Percentiles rank a stretch among this genome's conserved stretches.
These are phyloP conservation scores for Candida sp. DNA, from an alignment of 1,139 yeast genomes.

Conservation along the genomic window DNA sequence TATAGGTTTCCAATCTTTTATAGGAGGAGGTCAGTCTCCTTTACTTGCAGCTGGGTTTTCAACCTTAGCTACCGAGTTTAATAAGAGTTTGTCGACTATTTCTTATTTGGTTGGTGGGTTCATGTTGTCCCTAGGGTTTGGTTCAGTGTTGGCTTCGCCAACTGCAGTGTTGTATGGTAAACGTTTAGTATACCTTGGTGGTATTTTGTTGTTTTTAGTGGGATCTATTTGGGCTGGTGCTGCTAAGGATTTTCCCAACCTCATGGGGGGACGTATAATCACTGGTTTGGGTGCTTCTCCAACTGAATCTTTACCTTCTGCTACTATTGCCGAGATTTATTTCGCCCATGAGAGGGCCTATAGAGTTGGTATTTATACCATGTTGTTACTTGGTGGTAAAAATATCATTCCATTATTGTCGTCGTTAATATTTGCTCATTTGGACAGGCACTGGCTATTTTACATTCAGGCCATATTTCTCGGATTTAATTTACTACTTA, in stretches of 20 bases:
- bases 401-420: conserved; percentile 57
- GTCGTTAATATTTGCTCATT: conserved; percentile 47
- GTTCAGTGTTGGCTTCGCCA: conserved; percentile 58
- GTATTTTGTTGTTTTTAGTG: conserved; percentile 46
- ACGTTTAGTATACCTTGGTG: conserved; percentile 49
- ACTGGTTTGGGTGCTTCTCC: conserved; percentile 62
- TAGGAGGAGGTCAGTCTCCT: conserved; percentile 66
- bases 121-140: conserved; percentile 58
- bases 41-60: conserved; percentile 57
- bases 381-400: conserved; percentile 60
- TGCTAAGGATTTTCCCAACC: conserved; percentile 43
- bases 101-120: conserved; percentile 59
- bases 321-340: conserved; percentile 62
- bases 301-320: conserved; percentile 58
- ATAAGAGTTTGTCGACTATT: conserved; percentile 37
- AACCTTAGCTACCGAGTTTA: conserved; percentile 38
- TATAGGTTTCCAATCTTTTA: conserved; percentile 56
- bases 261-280: conserved; percentile 56
- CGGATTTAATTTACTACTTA: conserved; percentile 42
- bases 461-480: conserved; percentile 57
- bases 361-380: conserved; percentile 58
- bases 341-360: conserved; percentile 67
- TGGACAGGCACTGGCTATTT: conserved; percentile 59
- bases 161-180: conserved; percentile 62
- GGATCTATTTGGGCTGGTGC: conserved; percentile 58